Conservation (phyloP, 1,284 basidiomycete species). For the Fistulina hepatica region DNA sequence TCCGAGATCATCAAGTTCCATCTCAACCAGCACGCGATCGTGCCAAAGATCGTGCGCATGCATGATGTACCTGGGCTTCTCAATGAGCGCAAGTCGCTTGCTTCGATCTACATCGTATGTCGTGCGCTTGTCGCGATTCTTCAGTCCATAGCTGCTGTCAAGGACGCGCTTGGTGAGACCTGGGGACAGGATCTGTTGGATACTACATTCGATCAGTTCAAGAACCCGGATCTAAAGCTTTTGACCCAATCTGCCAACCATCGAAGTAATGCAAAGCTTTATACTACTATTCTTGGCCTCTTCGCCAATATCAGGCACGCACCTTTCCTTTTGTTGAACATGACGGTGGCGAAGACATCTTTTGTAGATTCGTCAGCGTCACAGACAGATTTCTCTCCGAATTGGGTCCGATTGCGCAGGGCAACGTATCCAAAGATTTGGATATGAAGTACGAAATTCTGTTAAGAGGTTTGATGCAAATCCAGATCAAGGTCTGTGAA, state of each 20-base stretch:
- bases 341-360: neutral
- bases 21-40: conserved; percentile 32
- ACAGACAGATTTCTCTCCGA: conserved; percentile 80
- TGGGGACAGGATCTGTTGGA: conserved; percentile 75
- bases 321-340: neutral
- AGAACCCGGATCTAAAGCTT: conserved; percentile 59
- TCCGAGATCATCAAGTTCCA: conserved; percentile 43
- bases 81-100: conserved; percentile 69
- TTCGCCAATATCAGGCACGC: conserved; percentile 67
- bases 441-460: conserved; percentile 78
- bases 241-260: conserved; percentile 61
- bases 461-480: conserved; percentile 66
- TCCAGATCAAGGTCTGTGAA: conserved; percentile 67
- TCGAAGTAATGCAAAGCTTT: conserved; percentile 69
- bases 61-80: conserved; percentile 51
- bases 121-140: conserved; percentile 74
- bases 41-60: conserved; percentile 29
- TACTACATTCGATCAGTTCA: conserved; percentile 79
- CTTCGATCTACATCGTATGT: conserved; percentile 82
- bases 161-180: conserved; percentile 67
- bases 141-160: conserved; percentile 42
- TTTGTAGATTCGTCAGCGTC: conserved; percentile 68
- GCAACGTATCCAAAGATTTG: conserved; percentile 61
- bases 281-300: conserved; percentile 73
- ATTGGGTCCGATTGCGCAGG: conserved; percentile 59